Percentiles rank a stretch among this genome's conserved stretches.
Conservation (phyloP, 768 basidiomycete species). For the Termitomyces sp. region DNA sequence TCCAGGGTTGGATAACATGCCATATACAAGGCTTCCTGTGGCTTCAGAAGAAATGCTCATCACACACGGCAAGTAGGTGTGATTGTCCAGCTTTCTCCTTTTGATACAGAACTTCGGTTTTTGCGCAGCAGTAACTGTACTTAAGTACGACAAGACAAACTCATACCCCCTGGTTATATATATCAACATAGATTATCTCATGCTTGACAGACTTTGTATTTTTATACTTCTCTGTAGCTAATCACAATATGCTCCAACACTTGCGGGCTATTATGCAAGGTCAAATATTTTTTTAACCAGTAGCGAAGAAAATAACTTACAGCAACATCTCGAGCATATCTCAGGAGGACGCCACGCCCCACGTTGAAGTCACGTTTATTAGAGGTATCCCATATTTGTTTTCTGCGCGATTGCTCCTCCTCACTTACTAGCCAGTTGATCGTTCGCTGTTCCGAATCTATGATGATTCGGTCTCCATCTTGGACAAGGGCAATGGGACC, state of each 20-base stretch:
- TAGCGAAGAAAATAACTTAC: slow-evolving; percentile 43
- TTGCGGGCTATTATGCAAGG: slow-evolving; percentile 59
- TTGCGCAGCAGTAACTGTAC: too few species aligned
- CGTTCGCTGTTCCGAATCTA: slow-evolving; percentile 60
- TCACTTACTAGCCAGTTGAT: slow-evolving; percentile 76
- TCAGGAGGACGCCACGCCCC: slow-evolving; percentile 68
- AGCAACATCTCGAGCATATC: slow-evolving; percentile 84
- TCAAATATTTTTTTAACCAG: neutral
- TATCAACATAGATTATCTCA: neutral
- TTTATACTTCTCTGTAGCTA: slow-evolving; percentile 25
- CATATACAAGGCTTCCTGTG: slow-evolving; percentile 5
- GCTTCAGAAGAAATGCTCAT: slow-evolving; percentile 18
- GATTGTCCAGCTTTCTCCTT: neutral
- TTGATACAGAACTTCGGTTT: neutral
- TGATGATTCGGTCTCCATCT: slow-evolving; percentile 77
- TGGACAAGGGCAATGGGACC: slow-evolving; percentile 86
- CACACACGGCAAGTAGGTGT: slow-evolving; percentile 10
- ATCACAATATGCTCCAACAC: slow-evolving; percentile 79
- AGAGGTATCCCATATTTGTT: slow-evolving; percentile 65
- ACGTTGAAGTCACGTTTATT: slow-evolving; percentile 63
- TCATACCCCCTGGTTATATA: neutral
- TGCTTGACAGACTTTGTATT: neutral
- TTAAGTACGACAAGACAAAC: neutral
- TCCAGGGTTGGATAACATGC: neutral
- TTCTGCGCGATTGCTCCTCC: slow-evolving; percentile 57